phyloP scores from a whole-genome alignment of 768 basidiomycete species.

The Leucosporidium scottii region DNA sequence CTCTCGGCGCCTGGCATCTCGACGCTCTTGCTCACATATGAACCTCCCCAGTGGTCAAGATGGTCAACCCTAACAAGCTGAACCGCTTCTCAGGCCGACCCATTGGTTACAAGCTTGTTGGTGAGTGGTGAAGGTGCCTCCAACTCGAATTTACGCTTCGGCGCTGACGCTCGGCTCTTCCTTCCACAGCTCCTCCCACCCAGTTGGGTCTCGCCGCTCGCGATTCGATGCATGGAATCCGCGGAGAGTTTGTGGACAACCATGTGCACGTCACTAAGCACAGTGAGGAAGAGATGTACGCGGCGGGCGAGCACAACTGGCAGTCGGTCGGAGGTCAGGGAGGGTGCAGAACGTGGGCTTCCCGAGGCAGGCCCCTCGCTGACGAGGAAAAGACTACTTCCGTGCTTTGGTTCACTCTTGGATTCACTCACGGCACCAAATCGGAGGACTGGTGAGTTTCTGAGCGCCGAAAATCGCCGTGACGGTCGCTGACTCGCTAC shows the following conservation, averaged over 20 bases:
- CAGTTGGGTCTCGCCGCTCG: constrained; percentile 36
- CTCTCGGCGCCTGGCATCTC: too few relatives aligned
- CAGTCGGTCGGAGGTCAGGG: constrained; percentile 11
- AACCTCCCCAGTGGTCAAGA: constrained; percentile 23
- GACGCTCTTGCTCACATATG: too few relatives aligned
- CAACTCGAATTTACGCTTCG: too few relatives aligned
- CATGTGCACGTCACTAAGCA: constrained; percentile 37
- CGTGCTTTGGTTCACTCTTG: constrained; percentile 8
- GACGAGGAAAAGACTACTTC: background rate
- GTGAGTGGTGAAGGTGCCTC: background rate
- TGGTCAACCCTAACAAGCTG: constrained; percentile 36
- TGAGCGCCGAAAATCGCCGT: background rate
- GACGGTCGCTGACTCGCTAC: background rate
- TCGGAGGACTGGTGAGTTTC: background rate
- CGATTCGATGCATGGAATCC: constrained; percentile 19
- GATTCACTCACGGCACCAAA: constrained; percentile 4
- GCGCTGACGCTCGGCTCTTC: background rate
- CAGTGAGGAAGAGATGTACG: constrained; percentile 37
- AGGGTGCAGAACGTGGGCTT: constrained; percentile 2
- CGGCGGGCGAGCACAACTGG: constrained; percentile 3
- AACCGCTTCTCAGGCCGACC: constrained; percentile 34
- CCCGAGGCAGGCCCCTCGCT: background rate
- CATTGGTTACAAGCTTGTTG: constrained; percentile 37
- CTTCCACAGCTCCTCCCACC: constrained; percentile 28
- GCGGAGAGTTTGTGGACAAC: constrained; percentile 37